Percentiles rank a stretch among this genome's conserved stretches.
These are phyloP conservation scores for Petunia secreta DNA, from an alignment of 257 asterid genomes.

Conservation along the genomic window DNA sequence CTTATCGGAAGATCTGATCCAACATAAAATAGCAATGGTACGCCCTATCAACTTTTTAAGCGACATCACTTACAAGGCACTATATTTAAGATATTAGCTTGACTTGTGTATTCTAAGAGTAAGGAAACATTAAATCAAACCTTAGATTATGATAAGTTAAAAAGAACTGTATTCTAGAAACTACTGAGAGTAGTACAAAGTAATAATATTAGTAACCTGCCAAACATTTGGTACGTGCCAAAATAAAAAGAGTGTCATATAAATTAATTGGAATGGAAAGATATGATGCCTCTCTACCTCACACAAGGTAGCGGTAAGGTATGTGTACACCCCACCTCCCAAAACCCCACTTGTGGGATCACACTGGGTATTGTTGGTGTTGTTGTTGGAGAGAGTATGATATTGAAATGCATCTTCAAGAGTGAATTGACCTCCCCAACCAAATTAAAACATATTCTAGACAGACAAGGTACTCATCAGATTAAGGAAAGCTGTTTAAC, in stretches of 20 bases:
- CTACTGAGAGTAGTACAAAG: not conserved
- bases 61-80: not conserved
- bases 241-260: not conserved
- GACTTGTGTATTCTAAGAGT: constrained; percentile 1
- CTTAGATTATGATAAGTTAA: not conserved
- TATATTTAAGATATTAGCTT: not conserved
- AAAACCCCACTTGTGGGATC: no score
- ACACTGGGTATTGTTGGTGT: no score
- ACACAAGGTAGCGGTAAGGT: no score
- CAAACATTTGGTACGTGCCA: not conserved
- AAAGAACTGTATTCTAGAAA: not conserved
- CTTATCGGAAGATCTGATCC: not conserved
- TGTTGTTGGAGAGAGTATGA: not conserved
- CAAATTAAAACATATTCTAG: constrained; percentile 10
- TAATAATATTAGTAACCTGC: not conserved
- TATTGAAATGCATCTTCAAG: constrained; percentile 16
- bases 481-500: not conserved
- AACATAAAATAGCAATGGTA: not conserved
- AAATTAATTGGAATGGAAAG: not conserved
- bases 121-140: not conserved
- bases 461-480: not conserved
- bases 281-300: no score
- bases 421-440: not conserved
- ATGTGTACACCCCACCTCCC: no score
- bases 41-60: not conserved